Evolutionary conservation across 2,329 filamentous ascomycete genomes (phyloP), one percentile per base, ranked within the genome.

Genomic region (Peltaster fructicola): DNA sequence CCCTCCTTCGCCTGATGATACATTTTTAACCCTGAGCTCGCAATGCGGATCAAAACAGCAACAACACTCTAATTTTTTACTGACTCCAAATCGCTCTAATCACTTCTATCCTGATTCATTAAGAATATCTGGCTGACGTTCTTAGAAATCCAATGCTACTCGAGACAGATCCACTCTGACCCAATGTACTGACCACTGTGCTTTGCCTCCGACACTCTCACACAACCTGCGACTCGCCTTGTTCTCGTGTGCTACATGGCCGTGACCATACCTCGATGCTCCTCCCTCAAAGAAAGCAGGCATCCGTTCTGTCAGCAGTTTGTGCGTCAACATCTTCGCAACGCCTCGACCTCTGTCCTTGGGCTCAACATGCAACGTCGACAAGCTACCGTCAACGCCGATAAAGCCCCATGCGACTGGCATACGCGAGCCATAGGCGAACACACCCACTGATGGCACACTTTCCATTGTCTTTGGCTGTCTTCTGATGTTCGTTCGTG

Each of bases 31-130:
- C 57, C 67, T 57, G 59, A 70, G 51, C 44, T 51, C 47, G 29
- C 58, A 30, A 52, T 70, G 67, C 68, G 54, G 65, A 69, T 62
- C 59, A 60, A 62, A 55, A 56, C 15, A 68, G 67, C 65, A 68
- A 64, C 57, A 65, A 65, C 59, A 72, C 65, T 73, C 66, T 73
- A 72, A 72, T 73, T 73, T 73, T 72, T 73, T 71, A 51, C 64
- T 71, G 68, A 73, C n/a, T n/a, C n/a, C n/a, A n/a, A n/a, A n/a
- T n/a, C n/a, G n/a, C n/a, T n/a, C n/a, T n/a, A n/a, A n/a, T n/a
- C n/a, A n/a, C n/a, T n/a, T n/a, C n/a, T n/a, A n/a, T n/a, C n/a
- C n/a, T n/a, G n/a, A n/a, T n/a, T n/a, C n/a, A n/a, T n/a, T n/a
- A n/a, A n/a, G n/a, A n/a, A n/a, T n/a, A n/a, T n/a, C n/a, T n/a